These are phyloP conservation scores for Acmispon strigosus DNA, from an alignment of 306 rosid species.

Conservation along the genomic window DNA sequence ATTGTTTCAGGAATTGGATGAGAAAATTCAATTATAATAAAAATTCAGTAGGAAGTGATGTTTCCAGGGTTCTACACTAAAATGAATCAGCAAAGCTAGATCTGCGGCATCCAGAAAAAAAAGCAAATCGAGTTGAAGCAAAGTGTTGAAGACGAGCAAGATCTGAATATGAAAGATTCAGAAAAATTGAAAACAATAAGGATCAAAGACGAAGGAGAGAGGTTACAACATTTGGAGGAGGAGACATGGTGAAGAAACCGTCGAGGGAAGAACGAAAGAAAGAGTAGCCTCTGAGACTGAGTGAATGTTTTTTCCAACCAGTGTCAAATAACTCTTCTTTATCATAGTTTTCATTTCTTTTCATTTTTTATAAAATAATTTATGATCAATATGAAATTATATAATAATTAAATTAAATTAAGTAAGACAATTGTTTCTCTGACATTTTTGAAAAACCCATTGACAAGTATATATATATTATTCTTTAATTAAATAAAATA, in stretches of 20 bases:
- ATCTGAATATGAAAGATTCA: not conserved
- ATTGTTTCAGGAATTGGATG: not conserved
- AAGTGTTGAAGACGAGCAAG: not conserved
- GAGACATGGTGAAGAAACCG: slow-evolving; percentile 23
- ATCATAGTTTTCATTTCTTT: not conserved
- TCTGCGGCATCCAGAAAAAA: not conserved
- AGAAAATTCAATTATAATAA: not conserved
- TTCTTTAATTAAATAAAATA: too few species aligned
- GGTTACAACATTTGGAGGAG: slow-evolving; percentile 18
- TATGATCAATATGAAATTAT: too few species aligned
- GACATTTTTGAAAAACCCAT: too few species aligned
- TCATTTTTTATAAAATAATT: too few species aligned
- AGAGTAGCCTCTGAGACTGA: not conserved
- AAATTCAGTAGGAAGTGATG: not conserved
- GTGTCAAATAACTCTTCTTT: not conserved
- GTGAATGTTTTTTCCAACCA: not conserved
- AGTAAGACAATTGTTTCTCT: too few species aligned
- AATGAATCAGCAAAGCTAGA: not conserved
- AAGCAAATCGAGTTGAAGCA: not conserved
- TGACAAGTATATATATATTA: too few species aligned
- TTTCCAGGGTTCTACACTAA: not conserved
- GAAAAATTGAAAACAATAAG: not conserved
- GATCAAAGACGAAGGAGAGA: not conserved
- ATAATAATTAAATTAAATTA: too few species aligned
- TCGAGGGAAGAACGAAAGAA: not conserved